Percentiles rank a stretch among this genome's conserved stretches.
These are phyloP conservation scores for Podila horticola DNA, from an alignment of 192 early-diverging fungal species.

Conservation along the genomic window DNA sequence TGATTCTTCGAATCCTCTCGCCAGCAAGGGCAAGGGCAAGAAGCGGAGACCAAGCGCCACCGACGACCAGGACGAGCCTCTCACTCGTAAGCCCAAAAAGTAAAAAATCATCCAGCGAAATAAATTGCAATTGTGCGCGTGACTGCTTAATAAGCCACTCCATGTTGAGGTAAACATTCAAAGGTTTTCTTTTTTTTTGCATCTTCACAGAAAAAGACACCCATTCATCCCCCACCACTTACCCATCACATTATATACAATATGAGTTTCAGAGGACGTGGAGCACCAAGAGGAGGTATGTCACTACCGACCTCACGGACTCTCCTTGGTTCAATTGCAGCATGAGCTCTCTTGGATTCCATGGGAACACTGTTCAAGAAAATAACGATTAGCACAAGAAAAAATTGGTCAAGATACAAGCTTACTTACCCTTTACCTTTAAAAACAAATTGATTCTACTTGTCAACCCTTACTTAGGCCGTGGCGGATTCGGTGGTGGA, in stretches of 20 bases:
- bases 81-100: neutral
- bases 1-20: too few relatives aligned
- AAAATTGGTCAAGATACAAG: too few relatives aligned
- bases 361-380: too few relatives aligned
- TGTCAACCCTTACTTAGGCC: constrained; percentile 15
- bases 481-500: constrained; percentile 54
- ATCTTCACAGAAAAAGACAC: neutral
- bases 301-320: neutral
- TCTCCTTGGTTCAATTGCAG: too few relatives aligned
- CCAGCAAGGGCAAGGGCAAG: neutral
- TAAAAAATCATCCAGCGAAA: neutral
- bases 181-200: constrained; percentile 1
- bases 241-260: constrained; percentile 15
- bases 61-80: too few relatives aligned
- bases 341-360: too few relatives aligned
- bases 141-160: constrained; percentile 1
- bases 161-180: neutral
- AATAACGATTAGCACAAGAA: too few relatives aligned
- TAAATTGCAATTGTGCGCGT: neutral
- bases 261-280: constrained; percentile 50
- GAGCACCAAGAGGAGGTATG: constrained; percentile 42
- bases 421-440: too few relatives aligned
- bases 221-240: constrained; percentile 2
- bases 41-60: neutral
- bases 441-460: neutral